Conservation (phyloP, 1,284 basidiomycete genomes). For the Ustilago hordei region DNA sequence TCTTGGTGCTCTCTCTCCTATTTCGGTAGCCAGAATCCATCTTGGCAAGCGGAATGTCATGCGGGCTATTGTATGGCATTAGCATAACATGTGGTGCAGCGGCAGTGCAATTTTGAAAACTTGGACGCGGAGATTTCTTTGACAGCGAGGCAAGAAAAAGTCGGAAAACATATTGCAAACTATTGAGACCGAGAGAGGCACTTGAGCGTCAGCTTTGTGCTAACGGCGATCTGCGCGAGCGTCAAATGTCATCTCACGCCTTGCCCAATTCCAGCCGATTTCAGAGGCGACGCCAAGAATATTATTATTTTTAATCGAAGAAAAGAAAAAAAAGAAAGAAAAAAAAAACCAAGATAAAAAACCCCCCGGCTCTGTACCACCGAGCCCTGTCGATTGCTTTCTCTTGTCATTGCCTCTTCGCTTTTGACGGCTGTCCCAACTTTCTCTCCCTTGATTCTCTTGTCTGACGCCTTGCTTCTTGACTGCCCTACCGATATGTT, state of each 20-base stretch:
- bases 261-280: not conserved
- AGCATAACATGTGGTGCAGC: not conserved
- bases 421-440: not conserved
- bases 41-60: not conserved
- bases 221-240: constrained; percentile 14
- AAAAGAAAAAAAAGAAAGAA: not conserved
- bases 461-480: not conserved
- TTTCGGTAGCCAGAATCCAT: not conserved
- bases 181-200: not conserved
- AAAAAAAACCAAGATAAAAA: not conserved
- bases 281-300: not conserved
- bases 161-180: not conserved
- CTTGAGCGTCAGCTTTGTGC: not conserved
- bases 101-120: not conserved
- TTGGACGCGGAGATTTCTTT: not conserved
- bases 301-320: not conserved
- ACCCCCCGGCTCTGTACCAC: not conserved
- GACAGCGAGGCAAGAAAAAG: not conserved
- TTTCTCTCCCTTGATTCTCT: no score
- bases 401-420: not conserved
- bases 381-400: not conserved
- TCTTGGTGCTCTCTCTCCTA: no score
- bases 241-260: not conserved
- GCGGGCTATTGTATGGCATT: no score
- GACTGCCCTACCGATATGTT: no score